A percentile compares a stretch with the other conserved stretches of the same genome.
phyloP scores from a whole-genome alignment of 2,329 filamentous ascomycete genomes.

The Fusarium concolor region DNA sequence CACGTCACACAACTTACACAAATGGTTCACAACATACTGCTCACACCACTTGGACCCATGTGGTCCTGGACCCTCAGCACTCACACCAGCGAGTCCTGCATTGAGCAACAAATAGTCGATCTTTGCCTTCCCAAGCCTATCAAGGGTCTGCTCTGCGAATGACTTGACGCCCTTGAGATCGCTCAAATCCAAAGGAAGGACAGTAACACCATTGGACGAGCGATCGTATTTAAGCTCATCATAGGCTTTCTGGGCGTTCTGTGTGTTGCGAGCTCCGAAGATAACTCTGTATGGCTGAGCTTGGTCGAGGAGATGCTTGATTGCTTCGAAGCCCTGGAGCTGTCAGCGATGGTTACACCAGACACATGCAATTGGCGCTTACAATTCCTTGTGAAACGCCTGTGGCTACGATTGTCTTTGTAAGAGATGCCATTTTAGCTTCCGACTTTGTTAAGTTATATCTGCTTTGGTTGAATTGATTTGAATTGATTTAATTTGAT shows the following conservation, averaged over 20 bases:
- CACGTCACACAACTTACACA: conserved; percentile 53
- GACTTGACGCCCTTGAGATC: conserved; percentile 58
- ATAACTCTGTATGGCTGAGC: conserved; percentile 61
- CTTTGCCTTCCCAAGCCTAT: conserved; percentile 54
- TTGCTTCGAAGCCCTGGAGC: conserved; percentile 62
- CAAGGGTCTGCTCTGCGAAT: conserved; percentile 59
- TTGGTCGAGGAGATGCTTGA: conserved; percentile 62
- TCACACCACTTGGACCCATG: conserved; percentile 63
- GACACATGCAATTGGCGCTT: conserved; percentile 27
- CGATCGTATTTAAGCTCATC: conserved; percentile 57
- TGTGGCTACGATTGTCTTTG: conserved; percentile 64
- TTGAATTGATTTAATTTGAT: not conserved
- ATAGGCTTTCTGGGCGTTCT: conserved; percentile 55
- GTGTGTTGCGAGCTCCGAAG: conserved; percentile 61
- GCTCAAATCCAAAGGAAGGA: conserved; percentile 62
- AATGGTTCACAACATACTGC: conserved; percentile 62
- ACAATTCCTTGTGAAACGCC: conserved; percentile 63
- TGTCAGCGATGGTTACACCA: not conserved
- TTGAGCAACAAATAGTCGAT: conserved; percentile 64
- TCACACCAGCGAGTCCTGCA: conserved; percentile 57
- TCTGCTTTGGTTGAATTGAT: not conserved
- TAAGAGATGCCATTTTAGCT: conserved; percentile 51
- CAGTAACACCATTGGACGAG: conserved; percentile 54
- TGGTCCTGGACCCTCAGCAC: conserved; percentile 50
- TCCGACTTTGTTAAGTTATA: not conserved